phyloP scores from a whole-genome alignment of 805 yeast species.

The Torulaspora delbrueckii region DNA sequence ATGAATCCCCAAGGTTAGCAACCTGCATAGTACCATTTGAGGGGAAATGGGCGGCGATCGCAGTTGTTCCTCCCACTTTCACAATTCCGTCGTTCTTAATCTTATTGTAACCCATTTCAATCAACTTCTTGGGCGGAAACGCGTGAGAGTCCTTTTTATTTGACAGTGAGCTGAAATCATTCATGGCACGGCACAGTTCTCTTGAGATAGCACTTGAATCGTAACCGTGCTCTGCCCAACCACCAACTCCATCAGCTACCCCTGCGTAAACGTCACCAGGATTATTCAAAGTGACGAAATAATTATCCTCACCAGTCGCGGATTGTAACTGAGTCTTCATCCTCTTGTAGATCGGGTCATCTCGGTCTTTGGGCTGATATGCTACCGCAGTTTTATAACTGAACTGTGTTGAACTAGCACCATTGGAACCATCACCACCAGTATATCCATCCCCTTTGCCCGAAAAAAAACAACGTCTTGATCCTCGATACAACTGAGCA shows the following conservation, averaged over 20 bases:
- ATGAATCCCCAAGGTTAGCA: slow-evolving; percentile 90
- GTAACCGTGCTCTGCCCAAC: slow-evolving; percentile 89
- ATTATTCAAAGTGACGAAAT: slow-evolving; percentile 43
- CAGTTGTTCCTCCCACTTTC: slow-evolving; percentile 90
- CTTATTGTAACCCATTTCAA: slow-evolving; percentile 51
- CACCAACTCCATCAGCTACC: slow-evolving; percentile 96
- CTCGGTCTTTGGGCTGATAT: slow-evolving; percentile 68
- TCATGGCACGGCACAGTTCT: slow-evolving; percentile 61
- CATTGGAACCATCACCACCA: slow-evolving; percentile 3
- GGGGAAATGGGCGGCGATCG: slow-evolving; percentile 71
- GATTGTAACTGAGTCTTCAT: slow-evolving; percentile 41
- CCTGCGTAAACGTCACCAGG: slow-evolving; percentile 51
- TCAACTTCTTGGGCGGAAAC: slow-evolving; percentile 43
- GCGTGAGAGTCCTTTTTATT: slow-evolving; percentile 8
- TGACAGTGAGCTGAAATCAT: slow-evolving; percentile 25
- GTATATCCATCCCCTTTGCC: slow-evolving; percentile 9
- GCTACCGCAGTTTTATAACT: slow-evolving; percentile 59
- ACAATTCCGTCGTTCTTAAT: slow-evolving; percentile 54
- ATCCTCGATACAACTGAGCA: slow-evolving; percentile 9
- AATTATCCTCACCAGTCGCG: slow-evolving; percentile 76
- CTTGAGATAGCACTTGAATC: slow-evolving; percentile 85
- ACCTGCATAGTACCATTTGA: slow-evolving; percentile 50
- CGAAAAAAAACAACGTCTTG: slow-evolving; percentile 21
- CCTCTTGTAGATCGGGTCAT: slow-evolving; percentile 41
- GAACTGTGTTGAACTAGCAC: slow-evolving; percentile 4